These are phyloP conservation scores for Suillus ampliporus DNA, from an alignment of 768 basidiomycete species.

Conservation along the genomic window DNA sequence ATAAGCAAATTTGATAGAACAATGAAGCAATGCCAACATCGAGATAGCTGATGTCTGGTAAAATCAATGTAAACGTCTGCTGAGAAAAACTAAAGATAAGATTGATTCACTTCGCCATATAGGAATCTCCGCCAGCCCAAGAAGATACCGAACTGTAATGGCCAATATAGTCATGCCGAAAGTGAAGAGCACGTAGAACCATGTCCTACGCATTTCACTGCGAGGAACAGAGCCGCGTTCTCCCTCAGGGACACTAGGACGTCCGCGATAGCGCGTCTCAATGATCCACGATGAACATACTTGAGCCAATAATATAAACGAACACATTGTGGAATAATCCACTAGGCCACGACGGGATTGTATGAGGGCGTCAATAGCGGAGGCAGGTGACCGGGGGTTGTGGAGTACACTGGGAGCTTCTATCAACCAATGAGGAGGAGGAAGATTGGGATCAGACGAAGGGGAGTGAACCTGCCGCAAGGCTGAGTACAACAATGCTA, in stretches of 20 bases:
- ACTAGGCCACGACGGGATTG: constrained; percentile 78
- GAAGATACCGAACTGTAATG: constrained; percentile 52
- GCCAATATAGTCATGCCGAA: constrained; percentile 55
- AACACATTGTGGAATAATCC: constrained; percentile 80
- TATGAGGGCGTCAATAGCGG: constrained; percentile 59
- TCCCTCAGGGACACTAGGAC: constrained; percentile 56
- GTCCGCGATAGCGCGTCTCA: constrained; percentile 56
- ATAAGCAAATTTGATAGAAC: constrained; percentile 92
- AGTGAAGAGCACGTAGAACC: constrained; percentile 71
- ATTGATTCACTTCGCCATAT: constrained; percentile 74
- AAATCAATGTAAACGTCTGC: constrained; percentile 13
- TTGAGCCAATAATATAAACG: constrained; percentile 80
- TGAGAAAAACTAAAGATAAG: constrained; percentile 1
- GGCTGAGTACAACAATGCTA: constrained; percentile 65
- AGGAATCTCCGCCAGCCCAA: constrained; percentile 48
- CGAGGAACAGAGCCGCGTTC: constrained; percentile 80
- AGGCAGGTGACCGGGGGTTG: constrained; percentile 45
- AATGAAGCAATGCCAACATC: constrained; percentile 75
- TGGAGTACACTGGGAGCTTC: constrained; percentile 69
- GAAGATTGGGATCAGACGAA: constrained; percentile 34
- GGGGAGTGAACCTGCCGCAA: constrained; percentile 42
- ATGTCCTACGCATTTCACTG: constrained; percentile 65
- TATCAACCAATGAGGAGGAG: constrained; percentile 76
- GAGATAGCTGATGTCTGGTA: constrained; percentile 74
- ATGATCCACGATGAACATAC: constrained; percentile 78